Evolutionary conservation across 1,284 basidiomycete genomes (phyloP), one percentile per base, ranked within the genome.

Genomic region (Anthracocystis walkeri): DNA sequence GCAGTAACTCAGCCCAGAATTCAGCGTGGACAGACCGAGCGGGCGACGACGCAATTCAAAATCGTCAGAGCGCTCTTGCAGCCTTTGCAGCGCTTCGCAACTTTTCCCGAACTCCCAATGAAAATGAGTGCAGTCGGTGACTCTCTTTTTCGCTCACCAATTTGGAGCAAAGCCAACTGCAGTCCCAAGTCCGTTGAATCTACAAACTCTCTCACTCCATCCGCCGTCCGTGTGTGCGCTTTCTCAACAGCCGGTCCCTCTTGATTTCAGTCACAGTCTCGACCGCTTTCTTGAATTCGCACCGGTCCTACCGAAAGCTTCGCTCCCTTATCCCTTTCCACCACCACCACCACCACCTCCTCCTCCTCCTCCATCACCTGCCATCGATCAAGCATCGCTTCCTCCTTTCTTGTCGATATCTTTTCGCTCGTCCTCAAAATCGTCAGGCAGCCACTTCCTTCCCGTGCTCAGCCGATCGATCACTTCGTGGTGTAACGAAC

Each of bases 141-240:
- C 35, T 38, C 35, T 38, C 14, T 16, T 10, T 38, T 38, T 16
- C 35, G 12, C 35, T 38, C 12, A 14, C 12, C 12, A 38, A 38
- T 14, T 14, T 38, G 6, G 29, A 8, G 33, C 35, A 38, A 38
- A 38, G 33, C 11, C 35, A 38, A 38, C 14, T 45, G 42, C 42
- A 23, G 23, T 25, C 44, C 25, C 44, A 45, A 45, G 44, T 46
- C 44, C 23, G 23, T 10, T 45, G 44, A 45, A 45, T 45, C 44
- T 45, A 45, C 42, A 35, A 35, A 7, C 12, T 3, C 35, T 38
- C 35, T 29, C 10, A 38, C 35, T 38, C 35, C 35, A 38, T 38
- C 35, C 35, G 35, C 35, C 33, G 7, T 7, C 33, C 11, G 33
- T 5, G 35, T 38, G 35, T 16, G 14, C 35, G 14, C 35, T 29